Evolutionary conservation across 2,329 filamentous ascomycete genomes (phyloP), one percentile per base, ranked within the genome.

Genomic region (Lasiodiplodia sp.): DNA sequence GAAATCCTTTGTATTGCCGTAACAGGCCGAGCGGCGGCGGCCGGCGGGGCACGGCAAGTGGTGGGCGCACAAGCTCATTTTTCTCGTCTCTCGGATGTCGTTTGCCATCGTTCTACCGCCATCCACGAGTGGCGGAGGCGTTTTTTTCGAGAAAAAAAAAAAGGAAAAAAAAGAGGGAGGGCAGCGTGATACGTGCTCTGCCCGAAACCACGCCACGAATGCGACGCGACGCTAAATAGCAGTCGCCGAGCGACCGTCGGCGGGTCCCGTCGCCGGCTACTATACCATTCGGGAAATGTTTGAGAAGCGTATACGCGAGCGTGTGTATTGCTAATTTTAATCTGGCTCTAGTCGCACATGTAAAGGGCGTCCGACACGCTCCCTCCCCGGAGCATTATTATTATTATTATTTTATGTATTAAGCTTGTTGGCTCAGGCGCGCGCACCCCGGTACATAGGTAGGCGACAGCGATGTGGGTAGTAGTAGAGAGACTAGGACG

Each of bases 201-300:
- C 23, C 18, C 51, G 25, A 14, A 47, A 23, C 51, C 23, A 31
- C 51, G 25, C 51, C 51, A 47, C 44, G n/a, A 34, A 47, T 47
- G 44, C 44, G 44, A 47, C 44, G 44, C 44, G 44, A 47, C 44
- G 44, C n/a, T 21, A 53, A 53, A 23, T 23, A 18, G 23, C 51
- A 28, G 21, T 53, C 2, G 23, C 23, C 23, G 51, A 47, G 4
- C 18, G 44, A 34, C 31, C 31, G 31, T 34, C 53, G 53, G 53
- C n/a, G 53, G 53, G 31, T 37, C 31, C 53, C 53, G 53, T 56
- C 28, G 37, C 28, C 44, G 44, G 44, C 44, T 47, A 47, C 44
- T 47, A 21, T 47, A 21, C 44, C 18, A 21, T 47, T 47, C 44
- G 44, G 44, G 44, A 47, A 47, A 47, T 47, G 44, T 47, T 47